A percentile compares a stretch with the other conserved stretches of the same genome.
These are phyloP conservation scores for Cyclostephanos invisitatus DNA, from an alignment of 108 stramenopile species.

Conservation along the genomic window DNA sequence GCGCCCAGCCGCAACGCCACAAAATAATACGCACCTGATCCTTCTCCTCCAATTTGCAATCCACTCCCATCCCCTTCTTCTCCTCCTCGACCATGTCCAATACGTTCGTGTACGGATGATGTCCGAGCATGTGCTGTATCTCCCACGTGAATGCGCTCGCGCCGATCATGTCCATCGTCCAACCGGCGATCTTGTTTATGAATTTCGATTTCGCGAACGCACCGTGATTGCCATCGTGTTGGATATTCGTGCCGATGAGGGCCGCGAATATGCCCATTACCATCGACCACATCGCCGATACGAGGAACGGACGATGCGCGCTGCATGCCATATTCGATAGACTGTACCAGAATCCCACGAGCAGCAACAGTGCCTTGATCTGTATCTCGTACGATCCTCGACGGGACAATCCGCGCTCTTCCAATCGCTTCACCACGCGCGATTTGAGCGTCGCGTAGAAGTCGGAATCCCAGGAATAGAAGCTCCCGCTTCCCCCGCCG, in stretches of 20 bases:
- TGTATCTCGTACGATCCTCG: constrained; percentile 50
- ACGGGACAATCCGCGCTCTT: constrained; percentile 29
- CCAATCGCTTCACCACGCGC: constrained; percentile 44
- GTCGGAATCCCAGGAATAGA: constrained; percentile 52
- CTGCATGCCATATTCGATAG: constrained; percentile 46
- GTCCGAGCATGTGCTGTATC: constrained; percentile 81
- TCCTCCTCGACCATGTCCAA: constrained; percentile 66
- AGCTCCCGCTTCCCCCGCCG: constrained; percentile 29
- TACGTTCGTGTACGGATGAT: constrained; percentile 87
- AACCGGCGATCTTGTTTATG: constrained; percentile 57
- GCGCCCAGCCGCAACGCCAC: too few species aligned
- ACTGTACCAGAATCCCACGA: constrained; percentile 52
- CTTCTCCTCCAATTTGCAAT: constrained; percentile 43
- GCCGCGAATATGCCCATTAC: constrained; percentile 56
- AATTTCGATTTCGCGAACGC: constrained; percentile 54
- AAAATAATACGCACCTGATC: constrained; percentile 33
- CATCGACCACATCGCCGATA: constrained; percentile 28
- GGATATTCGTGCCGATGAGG: constrained; percentile 59
- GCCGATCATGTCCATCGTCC: constrained; percentile 72
- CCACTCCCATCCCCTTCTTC: constrained; percentile 45
- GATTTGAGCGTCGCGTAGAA: constrained; percentile 47
- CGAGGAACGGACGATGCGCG: constrained; percentile 3
- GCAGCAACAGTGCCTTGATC: constrained; percentile 52
- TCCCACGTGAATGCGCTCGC: constrained; percentile 66
- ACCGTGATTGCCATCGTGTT: constrained; percentile 80